phyloP scores from a whole-genome alignment of 331 rosid genomes.

The Pyracantha coccinea region DNA sequence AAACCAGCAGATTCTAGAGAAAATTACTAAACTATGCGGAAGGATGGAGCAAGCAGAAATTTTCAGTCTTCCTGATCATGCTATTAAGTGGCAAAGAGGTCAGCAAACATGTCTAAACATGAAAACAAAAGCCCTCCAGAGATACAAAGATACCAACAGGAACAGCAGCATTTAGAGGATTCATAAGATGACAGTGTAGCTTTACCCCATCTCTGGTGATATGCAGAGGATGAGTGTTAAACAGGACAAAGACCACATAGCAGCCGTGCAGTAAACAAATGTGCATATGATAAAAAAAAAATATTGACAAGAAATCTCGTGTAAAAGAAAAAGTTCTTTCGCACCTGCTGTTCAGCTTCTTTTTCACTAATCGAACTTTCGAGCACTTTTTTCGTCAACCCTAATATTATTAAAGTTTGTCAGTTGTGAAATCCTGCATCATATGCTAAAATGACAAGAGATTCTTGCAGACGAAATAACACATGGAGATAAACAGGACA shows the following conservation, averaged over 20 bases:
- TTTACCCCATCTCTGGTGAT: neutral
- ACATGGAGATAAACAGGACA: neutral
- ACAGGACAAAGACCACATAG: neutral
- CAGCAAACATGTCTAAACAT: neutral
- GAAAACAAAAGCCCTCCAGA: neutral
- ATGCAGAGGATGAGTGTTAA: neutral
- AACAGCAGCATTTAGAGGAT: neutral
- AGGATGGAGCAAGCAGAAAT: neutral
- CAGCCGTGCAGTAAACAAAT: neutral
- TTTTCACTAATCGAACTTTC: slow-evolving; percentile 64
- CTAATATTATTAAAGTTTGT: slow-evolving; percentile 29
- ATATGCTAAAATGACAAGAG: slow-evolving; percentile 1
- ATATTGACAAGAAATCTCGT: neutral
- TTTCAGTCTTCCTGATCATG: neutral
- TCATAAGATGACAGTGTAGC: neutral
- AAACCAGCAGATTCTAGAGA: too few relatives aligned
- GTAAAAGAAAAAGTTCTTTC: slow-evolving; percentile 13
- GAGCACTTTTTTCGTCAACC: slow-evolving; percentile 68
- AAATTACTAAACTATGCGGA: neutral
- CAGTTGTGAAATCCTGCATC: slow-evolving; percentile 9
- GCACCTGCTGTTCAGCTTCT: slow-evolving; percentile 91
- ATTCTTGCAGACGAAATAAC: neutral
- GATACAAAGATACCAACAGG: neutral
- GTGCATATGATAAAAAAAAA: neutral
- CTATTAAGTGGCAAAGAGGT: neutral